Base-by-base conservation (phyloP, 768 basidiomycete species). In the Lepiota venenata region DNA sequence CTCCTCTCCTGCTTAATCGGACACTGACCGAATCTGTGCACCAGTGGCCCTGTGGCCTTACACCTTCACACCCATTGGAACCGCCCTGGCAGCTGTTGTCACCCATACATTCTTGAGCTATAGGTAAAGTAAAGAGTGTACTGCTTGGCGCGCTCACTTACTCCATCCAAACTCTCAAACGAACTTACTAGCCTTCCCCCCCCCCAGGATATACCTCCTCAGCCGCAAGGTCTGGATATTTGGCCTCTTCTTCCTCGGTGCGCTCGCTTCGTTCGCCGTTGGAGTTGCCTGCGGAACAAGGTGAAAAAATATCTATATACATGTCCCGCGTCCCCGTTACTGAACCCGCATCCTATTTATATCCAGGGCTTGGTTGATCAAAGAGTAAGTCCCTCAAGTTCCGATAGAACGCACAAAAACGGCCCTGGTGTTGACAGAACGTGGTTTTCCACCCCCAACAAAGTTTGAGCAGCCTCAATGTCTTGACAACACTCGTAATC, bases 31-130 rank as follows among this genome's bases (percentile, higher is more conserved):
- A 9, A 12, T 20, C 5, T 38, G 8, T 18, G 27, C 27, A n/a
- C 2, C 25, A 56, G 55, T 43, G 21, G 45, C 47, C 12, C 42
- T 41, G n/a, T 61, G 57, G 60, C 55, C 58, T 16, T 58, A 51
- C 25, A 49, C 47, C 11, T 39, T 54, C 25, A 54, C 55, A n/a
- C 57, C 57, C 6, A 52, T 61, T 25, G 57, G 51, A 18, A 55
- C 57, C 1, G 57, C 60, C 6, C 32, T 61, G 8, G 54, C 60
- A 15, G 57, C 60, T 6, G 25, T 55, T 40, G 51, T 61, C 38
- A 61, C 53, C 38, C 58, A 56, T 36, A 16, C 45, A 56, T 61
- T 61, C 47, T 32, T 59, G 36, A 56, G 56, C 9, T 47, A 50
- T 18, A 39, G 58, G 60, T 59, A 29, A 42, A n/a, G 60, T 59